Evolutionary conservation across 495 filamentous ascomycete species (phyloP), one percentile per base, ranked within the genome.

Genomic region (Annulohypoxylon moriforme): DNA sequence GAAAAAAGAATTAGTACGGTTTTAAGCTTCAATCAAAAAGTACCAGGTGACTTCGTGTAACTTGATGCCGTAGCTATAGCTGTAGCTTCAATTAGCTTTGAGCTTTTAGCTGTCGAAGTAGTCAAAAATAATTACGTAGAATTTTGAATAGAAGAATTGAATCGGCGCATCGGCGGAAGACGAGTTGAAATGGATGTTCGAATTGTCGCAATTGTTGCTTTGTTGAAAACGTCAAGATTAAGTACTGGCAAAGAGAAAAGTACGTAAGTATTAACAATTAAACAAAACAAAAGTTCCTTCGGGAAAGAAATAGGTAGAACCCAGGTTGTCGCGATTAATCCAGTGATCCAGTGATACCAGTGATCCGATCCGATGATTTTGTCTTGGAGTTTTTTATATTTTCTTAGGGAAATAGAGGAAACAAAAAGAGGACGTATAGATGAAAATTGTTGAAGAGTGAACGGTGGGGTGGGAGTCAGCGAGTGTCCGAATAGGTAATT

Each of bases 261-360:
- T 40, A 67, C 44, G 60, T 42, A 67, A 47, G 65, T 73, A 69
- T 70, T 18, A 74, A 67, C 61, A 68, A 71, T 71, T 71, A 74
- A 16, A 71, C 44, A 71, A 67, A 71, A 67, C 57, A 60, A 65
- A 36, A 53, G 44, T 70, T 44, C 25, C 63, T 36, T 58, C 16
- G 64, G 14, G 53, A 68, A 75, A 33, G 40, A 69, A 70, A 72
- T 46, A 61, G 63, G 67, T 67, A 64, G 67, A 69, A 68, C 59
- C 38, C 53, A 56, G 59, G 22, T 52, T 67, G 49, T 63, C 64
- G 68, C 60, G 42, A 58, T 47, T 70, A 62, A 49, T 24, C 53
- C 10, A 42, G 49, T 52, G 14, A 40, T 40, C 27, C 27, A 29
- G 27, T 29, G 27, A n/a, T n/a, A n/a, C 53, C 10, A 42, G 49